phyloP scores from a whole-genome alignment of 176 grass and related monocot species.

The Triticum urartu region DNA sequence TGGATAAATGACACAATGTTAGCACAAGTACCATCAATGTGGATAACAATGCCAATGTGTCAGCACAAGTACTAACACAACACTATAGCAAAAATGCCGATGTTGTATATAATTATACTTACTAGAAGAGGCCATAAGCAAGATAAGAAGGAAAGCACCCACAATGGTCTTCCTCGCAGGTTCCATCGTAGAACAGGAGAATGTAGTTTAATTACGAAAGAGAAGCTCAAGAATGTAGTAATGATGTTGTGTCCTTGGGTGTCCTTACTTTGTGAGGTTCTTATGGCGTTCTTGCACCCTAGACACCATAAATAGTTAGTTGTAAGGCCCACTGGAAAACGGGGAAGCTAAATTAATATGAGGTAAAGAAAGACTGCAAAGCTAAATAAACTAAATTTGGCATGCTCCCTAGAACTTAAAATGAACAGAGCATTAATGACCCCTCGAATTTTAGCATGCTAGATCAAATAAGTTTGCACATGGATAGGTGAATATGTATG shows the following conservation, averaged over 20 bases:
- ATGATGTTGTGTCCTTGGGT: background rate
- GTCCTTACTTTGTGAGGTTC: no score
- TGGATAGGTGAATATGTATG: no score
- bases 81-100: no score
- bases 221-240: background rate
- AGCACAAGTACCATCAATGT: no score
- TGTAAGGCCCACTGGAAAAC: background rate
- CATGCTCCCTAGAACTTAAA: background rate
- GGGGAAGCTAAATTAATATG: background rate
- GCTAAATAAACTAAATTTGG: background rate
- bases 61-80: no score
- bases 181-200: background rate
- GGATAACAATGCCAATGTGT: no score
- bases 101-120: no score
- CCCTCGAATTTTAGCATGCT: no score
- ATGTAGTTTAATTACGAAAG: background rate
- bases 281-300: no score
- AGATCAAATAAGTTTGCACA: no score
- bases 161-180: background rate
- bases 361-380: background rate
- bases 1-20: no score
- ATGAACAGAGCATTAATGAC: no score
- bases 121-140: background rate
- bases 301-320: background rate
- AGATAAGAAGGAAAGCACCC: background rate